Evolutionary conservation across 2,329 filamentous ascomycete genomes (phyloP).

Genomic region (Colletotrichum shisoi): DNA sequence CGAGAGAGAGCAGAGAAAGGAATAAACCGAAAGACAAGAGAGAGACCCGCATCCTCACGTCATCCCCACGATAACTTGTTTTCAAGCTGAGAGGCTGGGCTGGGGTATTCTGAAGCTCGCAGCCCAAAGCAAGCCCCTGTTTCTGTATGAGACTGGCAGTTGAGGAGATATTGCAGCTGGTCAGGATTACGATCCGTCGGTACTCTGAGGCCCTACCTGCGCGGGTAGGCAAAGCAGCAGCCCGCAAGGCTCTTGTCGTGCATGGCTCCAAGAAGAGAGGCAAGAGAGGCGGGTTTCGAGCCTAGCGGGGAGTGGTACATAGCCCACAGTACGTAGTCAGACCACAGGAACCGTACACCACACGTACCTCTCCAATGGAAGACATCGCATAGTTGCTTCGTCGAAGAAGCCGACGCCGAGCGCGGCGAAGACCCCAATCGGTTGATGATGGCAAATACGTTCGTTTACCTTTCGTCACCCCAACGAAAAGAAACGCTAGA

Average conservation of each 20-base stretch:
- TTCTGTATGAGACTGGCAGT: slow-evolving; percentile 11
- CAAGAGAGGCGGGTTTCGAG: background rate
- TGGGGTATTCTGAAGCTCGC: background rate
- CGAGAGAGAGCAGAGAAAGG: slow-evolving; percentile 9
- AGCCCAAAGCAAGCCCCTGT: background rate
- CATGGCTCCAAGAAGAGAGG: background rate
- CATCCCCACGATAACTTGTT: slow-evolving; percentile 30
- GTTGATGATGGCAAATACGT: slow-evolving; percentile 2
- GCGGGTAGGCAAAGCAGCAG: background rate
- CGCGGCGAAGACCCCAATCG: background rate
- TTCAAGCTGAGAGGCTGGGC: background rate
- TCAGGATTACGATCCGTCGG: background rate
- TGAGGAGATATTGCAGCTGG: background rate
- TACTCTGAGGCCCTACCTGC: background rate
- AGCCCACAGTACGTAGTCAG: background rate
- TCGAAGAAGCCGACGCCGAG: slow-evolving; percentile 14
- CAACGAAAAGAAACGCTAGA: slow-evolving; percentile 7
- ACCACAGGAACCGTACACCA: background rate
- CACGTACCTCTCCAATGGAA: background rate
- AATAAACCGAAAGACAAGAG: background rate
- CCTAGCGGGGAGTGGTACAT: background rate
- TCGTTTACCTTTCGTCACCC: background rate
- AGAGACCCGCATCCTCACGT: slow-evolving; percentile 32
- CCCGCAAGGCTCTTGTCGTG: background rate
- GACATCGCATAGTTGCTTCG: background rate